Percentiles rank a stretch among this genome's conserved stretches.
phyloP scores from a whole-genome alignment of 805 yeast genomes.

The Starmerella vaccinii region DNA sequence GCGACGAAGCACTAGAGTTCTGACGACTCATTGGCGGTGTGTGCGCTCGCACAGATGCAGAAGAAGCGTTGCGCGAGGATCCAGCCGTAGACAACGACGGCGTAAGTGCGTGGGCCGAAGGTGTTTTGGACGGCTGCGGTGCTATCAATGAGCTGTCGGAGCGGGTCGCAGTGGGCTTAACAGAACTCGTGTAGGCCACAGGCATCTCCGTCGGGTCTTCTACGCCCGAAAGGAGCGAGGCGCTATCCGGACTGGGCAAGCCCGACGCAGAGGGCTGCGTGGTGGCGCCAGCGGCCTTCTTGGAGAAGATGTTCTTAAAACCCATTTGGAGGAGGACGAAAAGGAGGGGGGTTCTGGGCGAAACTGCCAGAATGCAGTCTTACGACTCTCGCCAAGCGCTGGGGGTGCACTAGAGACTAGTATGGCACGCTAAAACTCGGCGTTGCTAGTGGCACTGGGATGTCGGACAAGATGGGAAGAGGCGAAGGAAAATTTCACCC shows the following conservation, averaged over 20 bases:
- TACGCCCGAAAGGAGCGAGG: neutral
- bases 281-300: slow-evolving; percentile 6
- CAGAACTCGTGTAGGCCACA: neutral
- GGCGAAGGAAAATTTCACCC: slow-evolving; percentile 3
- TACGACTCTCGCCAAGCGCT: slow-evolving; percentile 18
- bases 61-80: neutral
- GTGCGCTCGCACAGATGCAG: neutral
- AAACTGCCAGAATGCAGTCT: slow-evolving; percentile 4
- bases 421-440: slow-evolving; percentile 9
- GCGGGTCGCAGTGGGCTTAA: neutral
- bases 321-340: slow-evolving; percentile 12
- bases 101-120: neutral
- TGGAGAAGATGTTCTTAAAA: slow-evolving; percentile 15
- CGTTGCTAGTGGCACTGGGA: neutral
- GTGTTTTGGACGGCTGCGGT: neutral
- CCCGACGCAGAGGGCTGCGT: neutral
- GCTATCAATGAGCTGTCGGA: neutral
- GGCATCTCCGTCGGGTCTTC: neutral
- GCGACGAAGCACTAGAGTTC: slow-evolving; percentile 12
- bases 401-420: neutral
- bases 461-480: neutral
- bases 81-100: neutral
- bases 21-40: slow-evolving; percentile 17
- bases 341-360: neutral
- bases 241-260: neutral